phyloP scores from a whole-genome alignment of 2,329 filamentous ascomycete species.

The Ophiosphaerella herpotricha region DNA sequence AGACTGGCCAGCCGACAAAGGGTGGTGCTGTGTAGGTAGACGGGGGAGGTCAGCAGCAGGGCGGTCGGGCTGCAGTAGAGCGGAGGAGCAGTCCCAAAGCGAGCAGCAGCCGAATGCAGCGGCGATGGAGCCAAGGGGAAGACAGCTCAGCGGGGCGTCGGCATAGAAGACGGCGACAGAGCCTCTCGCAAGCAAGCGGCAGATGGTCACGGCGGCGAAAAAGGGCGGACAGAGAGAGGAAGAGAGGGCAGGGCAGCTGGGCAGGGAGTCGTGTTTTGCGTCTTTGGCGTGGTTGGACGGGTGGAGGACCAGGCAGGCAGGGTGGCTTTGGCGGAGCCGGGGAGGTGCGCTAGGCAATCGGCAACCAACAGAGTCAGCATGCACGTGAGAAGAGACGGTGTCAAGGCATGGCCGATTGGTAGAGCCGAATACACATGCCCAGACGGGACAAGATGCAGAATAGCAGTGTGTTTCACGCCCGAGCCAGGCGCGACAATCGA shows the following conservation, averaged over 20 bases:
- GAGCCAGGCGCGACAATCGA: conserved; percentile 8
- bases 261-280: conserved; percentile 9
- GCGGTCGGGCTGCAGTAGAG: conserved; percentile 23
- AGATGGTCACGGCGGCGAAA: conserved; percentile 10
- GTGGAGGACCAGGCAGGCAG: not conserved
- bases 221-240: conserved; percentile 1
- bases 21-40: not conserved
- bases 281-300: conserved; percentile 10
- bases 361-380: conserved; percentile 10
- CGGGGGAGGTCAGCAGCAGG: conserved; percentile 8
- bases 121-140: conserved; percentile 13
- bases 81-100: conserved; percentile 17
- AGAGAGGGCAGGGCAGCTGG: not conserved
- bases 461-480: not conserved
- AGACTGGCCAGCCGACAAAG: not conserved
- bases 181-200: too few relatives aligned
- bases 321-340: conserved; percentile 14
- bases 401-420: too few relatives aligned
- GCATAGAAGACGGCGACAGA: too few relatives aligned
- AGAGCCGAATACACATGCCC: too few relatives aligned
- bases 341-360: conserved; percentile 16
- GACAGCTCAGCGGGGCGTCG: conserved; percentile 2
- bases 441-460: too few relatives aligned
- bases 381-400: conserved; percentile 16
- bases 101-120: conserved; percentile 10